Evolutionary conservation across 148 eudicot genomes (phyloP).

Genomic region (Rhododendron simsii): DNA sequence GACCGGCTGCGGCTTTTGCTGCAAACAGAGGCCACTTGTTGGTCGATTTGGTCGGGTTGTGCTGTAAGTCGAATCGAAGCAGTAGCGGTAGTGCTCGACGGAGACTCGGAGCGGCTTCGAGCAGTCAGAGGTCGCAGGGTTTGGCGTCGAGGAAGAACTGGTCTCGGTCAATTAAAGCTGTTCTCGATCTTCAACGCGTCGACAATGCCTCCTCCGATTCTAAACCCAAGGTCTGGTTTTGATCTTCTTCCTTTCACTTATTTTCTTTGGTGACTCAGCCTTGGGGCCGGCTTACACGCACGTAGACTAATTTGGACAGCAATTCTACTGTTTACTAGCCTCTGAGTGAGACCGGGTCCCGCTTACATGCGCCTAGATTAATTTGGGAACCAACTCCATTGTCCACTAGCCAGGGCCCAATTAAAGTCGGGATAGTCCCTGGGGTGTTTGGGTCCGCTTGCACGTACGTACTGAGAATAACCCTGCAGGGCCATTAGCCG

Average conservation of each 20-base stretch:
- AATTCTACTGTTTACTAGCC: background rate
- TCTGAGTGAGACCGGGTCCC: background rate
- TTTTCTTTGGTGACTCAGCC: background rate
- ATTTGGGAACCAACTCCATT: background rate
- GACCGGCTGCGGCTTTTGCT: slow-evolving; percentile 21
- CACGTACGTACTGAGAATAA: no score
- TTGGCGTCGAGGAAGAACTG: slow-evolving; percentile 6
- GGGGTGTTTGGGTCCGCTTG: background rate
- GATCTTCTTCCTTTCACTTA: background rate
- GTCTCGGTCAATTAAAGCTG: slow-evolving; percentile 33
- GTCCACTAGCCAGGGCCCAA: background rate
- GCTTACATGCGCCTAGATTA: background rate
- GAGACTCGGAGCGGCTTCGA: slow-evolving; percentile 17
- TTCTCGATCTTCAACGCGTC: slow-evolving; percentile 48
- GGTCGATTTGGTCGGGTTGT: slow-evolving; percentile 59
- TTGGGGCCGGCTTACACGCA: background rate
- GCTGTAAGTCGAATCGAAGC: slow-evolving; percentile 25
- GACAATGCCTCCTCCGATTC: slow-evolving; percentile 18
- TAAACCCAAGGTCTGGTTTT: slow-evolving; percentile 27
- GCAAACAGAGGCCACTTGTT: slow-evolving; percentile 35
- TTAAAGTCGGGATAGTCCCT: no score
- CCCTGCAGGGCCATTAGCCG: background rate
- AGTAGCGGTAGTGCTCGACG: slow-evolving; percentile 14
- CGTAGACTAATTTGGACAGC: background rate
- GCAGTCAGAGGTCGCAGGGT: slow-evolving; percentile 2